Evolutionary conservation across 805 yeast species (phyloP).

Genomic region (Zygosaccharomyces rouxii): DNA sequence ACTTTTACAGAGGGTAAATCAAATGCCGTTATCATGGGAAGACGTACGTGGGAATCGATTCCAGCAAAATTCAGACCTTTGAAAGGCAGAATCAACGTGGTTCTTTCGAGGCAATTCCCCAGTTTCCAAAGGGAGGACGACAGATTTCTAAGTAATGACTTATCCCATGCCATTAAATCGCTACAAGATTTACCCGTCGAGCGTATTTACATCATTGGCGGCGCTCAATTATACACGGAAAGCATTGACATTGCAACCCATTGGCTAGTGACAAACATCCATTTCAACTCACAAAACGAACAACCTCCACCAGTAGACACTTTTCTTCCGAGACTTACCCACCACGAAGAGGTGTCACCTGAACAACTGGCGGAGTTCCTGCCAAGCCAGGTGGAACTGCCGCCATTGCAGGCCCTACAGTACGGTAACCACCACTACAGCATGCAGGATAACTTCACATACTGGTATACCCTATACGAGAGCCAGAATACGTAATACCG

Average conservation of each 20-base stretch:
- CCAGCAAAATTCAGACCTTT: slow-evolving; percentile 82
- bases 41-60: slow-evolving; percentile 93
- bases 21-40: slow-evolving; percentile 92
- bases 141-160: slow-evolving; percentile 33
- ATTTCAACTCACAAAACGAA: slow-evolving; percentile 21
- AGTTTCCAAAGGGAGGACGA: not conserved
- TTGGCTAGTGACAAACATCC: slow-evolving; percentile 67
- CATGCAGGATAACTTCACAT: not conserved
- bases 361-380: slow-evolving; percentile 38
- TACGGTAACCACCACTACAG: slow-evolving; percentile 32
- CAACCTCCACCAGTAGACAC: slow-evolving; percentile 60
- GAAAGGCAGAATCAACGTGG: slow-evolving; percentile 66
- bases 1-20: slow-evolving; percentile 34
- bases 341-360: slow-evolving; percentile 16
- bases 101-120: slow-evolving; percentile 46
- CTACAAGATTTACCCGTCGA: slow-evolving; percentile 39
- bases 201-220: slow-evolving; percentile 82
- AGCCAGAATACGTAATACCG: not conserved
- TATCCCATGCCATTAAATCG: slow-evolving; percentile 41
- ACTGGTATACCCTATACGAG: slow-evolving; percentile 3
- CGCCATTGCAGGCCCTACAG: slow-evolving; percentile 39
- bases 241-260: slow-evolving; percentile 46
- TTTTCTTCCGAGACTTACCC: slow-evolving; percentile 43
- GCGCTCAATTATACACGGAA: slow-evolving; percentile 76
- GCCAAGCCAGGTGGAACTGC: slow-evolving; percentile 23